phyloP scores from a whole-genome alignment of 257 asterid genomes.

The Plantago ovata region DNA sequence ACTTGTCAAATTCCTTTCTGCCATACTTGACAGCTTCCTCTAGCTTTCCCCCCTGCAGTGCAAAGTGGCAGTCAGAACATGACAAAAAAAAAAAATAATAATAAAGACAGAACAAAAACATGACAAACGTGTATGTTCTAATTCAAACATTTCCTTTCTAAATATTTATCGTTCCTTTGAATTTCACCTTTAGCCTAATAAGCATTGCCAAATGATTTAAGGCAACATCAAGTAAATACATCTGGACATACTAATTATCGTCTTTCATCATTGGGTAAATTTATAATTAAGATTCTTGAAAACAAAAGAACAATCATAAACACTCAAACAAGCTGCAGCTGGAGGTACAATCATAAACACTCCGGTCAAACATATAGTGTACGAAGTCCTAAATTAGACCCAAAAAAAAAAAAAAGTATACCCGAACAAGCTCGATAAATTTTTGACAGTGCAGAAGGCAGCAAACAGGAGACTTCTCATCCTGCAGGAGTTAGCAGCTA shows the following conservation, averaged over 20 bases:
- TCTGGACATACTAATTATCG: background rate
- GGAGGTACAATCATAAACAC: background rate
- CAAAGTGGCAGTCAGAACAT: constrained; percentile 1
- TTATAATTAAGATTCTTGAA: background rate
- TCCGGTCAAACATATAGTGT: background rate
- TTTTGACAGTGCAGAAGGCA: constrained; percentile 84
- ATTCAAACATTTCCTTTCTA: background rate
- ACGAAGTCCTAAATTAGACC: background rate
- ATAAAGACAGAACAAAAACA: background rate
- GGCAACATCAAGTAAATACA: background rate
- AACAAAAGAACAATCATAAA: background rate
- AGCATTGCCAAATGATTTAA: background rate
- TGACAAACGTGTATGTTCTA: background rate
- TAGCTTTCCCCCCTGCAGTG: constrained; percentile 53
- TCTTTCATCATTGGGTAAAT: background rate
- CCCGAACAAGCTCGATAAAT: constrained; percentile 85
- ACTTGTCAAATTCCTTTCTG: constrained; percentile 64
- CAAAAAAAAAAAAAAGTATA: constrained; percentile 25
- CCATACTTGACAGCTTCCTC: constrained; percentile 74
- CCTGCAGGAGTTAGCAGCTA: constrained; percentile 45
- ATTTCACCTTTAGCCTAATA: background rate
- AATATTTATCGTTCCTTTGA: background rate
- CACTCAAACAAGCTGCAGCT: background rate
- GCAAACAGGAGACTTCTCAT: constrained; percentile 65
- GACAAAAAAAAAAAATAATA: too few relatives aligned